Evolutionary conservation across 2,329 filamentous ascomycete species (phyloP), one percentile per base, ranked within the genome.

Genomic region (Bipolaris gigantea): DNA sequence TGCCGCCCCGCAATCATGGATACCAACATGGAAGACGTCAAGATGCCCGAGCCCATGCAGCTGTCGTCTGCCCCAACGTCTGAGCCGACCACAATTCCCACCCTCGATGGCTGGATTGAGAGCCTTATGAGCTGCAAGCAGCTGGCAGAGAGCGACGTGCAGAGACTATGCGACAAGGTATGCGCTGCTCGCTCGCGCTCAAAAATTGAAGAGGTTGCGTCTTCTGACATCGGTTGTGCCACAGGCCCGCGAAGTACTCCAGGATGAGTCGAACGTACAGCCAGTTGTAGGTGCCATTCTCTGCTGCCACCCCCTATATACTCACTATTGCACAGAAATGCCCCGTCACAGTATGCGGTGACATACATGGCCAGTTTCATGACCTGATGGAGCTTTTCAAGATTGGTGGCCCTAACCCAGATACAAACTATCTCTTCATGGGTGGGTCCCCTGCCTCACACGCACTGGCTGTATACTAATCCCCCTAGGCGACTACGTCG

Each of bases 381-480:
- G 94, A 99, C 74, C 80, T 99, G 76, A 97, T 99, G 92, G 94
- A 99, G 80, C 86, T 99, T 49, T 99, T 99, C 85, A 95, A 96
- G 81, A 97, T 99, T 76, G 94, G 94, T 66, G 94, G 94, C 50
- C 92, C 92, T 57, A 97, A 96, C 74, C 94, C 94, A 64, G 94
- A 99, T 77, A 97, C 94, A 73, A 97, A 97, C 81, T 97, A 97
- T 79, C 88, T 97, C 64, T 97, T 97, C 81, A 97, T 99, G 92
- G 92, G 91, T 94, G 44, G 45, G 62, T 48, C 36, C 18, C 41
- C 33, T 46, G 23, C 35, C 27, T 33, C 48, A 23, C 16, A 9
- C 41, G 27, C 21, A 13, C 18, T 30, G 43, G 30, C 46, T 43
- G 48, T 35, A 55, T 54, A 54, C 63, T 65, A 46, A 71, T 56